These are phyloP conservation scores for Besnoitia besnoiti DNA, from an alignment of 169 alveolate species.

Conservation along the genomic window DNA sequence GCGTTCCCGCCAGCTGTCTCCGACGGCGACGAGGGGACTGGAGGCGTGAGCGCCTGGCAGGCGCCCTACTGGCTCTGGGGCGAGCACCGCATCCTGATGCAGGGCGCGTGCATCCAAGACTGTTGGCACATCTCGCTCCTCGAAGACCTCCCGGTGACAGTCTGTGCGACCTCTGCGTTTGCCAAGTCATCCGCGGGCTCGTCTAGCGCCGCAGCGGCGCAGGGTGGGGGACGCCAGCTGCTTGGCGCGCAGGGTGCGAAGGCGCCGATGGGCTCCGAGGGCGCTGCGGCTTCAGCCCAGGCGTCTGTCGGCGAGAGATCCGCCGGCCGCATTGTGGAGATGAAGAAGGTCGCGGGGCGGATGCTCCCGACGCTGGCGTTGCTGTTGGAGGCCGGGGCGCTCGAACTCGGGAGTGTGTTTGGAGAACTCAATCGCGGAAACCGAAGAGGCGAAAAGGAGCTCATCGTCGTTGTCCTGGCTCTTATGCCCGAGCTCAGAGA, in stretches of 20 bases:
- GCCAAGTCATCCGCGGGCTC: not conserved
- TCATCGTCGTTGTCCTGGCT: not conserved
- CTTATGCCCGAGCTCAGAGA: constrained; percentile 14
- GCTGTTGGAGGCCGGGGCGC: not conserved
- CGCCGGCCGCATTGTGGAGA: not conserved
- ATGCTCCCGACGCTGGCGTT: constrained; percentile 8
- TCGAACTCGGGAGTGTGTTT: not conserved
- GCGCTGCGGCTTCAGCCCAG: not conserved
- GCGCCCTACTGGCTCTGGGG: constrained; percentile 5
- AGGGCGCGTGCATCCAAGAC: not conserved
- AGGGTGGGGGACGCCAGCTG: not conserved
- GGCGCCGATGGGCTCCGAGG: not conserved
- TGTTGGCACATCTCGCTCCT: constrained; percentile 35
- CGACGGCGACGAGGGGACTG: not conserved
- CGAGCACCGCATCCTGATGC: not conserved
- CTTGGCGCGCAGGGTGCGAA: not conserved
- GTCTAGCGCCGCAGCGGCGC: no score
- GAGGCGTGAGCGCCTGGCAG: not conserved
- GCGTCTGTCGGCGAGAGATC: not conserved
- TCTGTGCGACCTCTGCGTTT: not conserved
- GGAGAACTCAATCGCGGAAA: not conserved
- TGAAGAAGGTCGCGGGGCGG: constrained; percentile 9
- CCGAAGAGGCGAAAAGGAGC: not conserved
- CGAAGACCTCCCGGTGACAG: constrained; percentile 21
- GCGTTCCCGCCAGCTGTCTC: not conserved